These are phyloP conservation scores for Linum trigynum DNA, from an alignment of 345 rosid species.

Conservation along the genomic window DNA sequence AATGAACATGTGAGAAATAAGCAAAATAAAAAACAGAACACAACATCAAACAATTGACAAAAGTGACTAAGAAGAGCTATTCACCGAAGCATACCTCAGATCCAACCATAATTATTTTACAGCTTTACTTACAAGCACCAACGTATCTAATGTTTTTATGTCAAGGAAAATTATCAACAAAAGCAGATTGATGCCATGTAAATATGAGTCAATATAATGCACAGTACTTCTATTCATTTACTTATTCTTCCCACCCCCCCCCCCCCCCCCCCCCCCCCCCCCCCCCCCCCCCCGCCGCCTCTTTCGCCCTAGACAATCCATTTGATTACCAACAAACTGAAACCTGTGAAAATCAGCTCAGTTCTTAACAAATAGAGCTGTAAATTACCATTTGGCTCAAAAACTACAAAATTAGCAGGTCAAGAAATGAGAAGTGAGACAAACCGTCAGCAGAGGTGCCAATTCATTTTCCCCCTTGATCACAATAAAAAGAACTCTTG, in stretches of 20 bases:
- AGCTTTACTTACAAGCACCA: too few relatives aligned
- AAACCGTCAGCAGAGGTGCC: constrained; percentile 45
- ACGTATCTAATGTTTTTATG: too few relatives aligned
- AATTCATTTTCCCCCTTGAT: constrained; percentile 40
- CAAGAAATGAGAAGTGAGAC: constrained; percentile 17
- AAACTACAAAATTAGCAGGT: background rate
- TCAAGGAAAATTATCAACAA: too few relatives aligned
- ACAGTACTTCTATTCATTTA: background rate
- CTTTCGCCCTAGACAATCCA: background rate
- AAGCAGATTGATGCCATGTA: background rate
- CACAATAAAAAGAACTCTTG: constrained; percentile 53
- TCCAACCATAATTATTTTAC: too few relatives aligned
- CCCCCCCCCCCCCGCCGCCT: too few relatives aligned
- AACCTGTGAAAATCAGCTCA: background rate
- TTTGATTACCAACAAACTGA: background rate
- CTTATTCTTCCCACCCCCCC: too few relatives aligned
- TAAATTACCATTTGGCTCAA: background rate
- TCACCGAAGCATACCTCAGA: too few relatives aligned
- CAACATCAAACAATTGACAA: too few relatives aligned
- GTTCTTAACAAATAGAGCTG: background rate
- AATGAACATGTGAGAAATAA: too few relatives aligned
- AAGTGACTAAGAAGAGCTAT: too few relatives aligned
- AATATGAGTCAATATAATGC: background rate
- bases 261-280: too few relatives aligned
- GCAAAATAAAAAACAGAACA: too few relatives aligned